phyloP scores from a whole-genome alignment of 2,329 filamentous ascomycete species.

The Ascochyta clinopodiicola region DNA sequence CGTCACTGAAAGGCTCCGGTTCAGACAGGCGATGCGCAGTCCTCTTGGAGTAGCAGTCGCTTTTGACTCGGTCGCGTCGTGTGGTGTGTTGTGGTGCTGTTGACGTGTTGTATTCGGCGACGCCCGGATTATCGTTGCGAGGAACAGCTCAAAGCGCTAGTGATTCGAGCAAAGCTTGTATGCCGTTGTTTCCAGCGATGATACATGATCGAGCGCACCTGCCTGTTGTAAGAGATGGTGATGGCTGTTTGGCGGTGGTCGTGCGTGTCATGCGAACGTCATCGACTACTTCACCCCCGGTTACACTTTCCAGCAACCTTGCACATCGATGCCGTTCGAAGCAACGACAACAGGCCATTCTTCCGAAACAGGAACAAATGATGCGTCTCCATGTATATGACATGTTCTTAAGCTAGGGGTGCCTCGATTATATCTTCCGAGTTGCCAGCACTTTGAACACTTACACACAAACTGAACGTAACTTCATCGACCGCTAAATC shows the following conservation, averaged over 20 bases:
- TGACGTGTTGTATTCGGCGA: background rate
- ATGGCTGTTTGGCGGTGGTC: background rate
- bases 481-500: background rate
- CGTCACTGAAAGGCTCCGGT: background rate
- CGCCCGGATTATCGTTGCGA: background rate
- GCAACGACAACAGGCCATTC: constrained; percentile 10
- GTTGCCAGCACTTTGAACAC: background rate
- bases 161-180: background rate
- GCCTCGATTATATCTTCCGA: background rate
- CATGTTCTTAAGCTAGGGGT: background rate
- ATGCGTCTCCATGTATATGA: background rate
- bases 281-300: background rate
- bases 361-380: background rate
- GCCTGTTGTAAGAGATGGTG: background rate
- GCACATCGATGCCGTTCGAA: constrained; percentile 2
- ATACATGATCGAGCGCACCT: background rate
- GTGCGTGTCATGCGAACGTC: constrained; percentile 13
- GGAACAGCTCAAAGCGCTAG: background rate
- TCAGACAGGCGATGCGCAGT: background rate
- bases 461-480: background rate
- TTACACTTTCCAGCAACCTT: background rate
- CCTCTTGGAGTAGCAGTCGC: background rate
- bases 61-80: background rate
- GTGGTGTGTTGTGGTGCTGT: constrained; percentile 1
- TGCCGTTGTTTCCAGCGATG: background rate